Conservation (phyloP, 495 filamentous ascomycete species). For the Hypoxylon crocopeplum region DNA sequence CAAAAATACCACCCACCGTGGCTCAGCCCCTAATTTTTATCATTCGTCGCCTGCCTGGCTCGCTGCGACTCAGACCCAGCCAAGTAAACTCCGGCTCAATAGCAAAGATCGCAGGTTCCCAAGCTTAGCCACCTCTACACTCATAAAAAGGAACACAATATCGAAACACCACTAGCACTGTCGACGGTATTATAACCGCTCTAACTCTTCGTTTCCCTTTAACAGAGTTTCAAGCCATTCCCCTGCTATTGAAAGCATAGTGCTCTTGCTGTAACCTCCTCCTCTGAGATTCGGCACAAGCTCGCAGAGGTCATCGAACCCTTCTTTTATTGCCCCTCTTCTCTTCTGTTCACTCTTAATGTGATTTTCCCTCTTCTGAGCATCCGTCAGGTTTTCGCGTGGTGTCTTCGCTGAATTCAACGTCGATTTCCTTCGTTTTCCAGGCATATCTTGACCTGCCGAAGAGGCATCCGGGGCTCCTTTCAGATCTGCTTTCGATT, state of each 20-base stretch:
- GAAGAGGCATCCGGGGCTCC: constrained; percentile 26
- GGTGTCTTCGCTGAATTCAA: constrained; percentile 51
- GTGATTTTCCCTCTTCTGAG: constrained; percentile 86
- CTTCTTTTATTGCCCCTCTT: constrained; percentile 76
- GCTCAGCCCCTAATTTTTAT: constrained; percentile 17
- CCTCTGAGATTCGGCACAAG: constrained; percentile 74
- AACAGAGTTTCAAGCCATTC: constrained; percentile 78
- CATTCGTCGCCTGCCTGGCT: constrained; percentile 20
- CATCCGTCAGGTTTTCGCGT: constrained; percentile 80
- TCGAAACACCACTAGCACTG: constrained; percentile 45
- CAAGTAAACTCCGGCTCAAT: constrained; percentile 31
- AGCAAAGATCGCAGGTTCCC: constrained; percentile 16
- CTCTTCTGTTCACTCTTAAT: constrained; percentile 89
- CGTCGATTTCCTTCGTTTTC: constrained; percentile 39
- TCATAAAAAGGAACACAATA: constrained; percentile 9
- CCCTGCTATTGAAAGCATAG: constrained; percentile 72
- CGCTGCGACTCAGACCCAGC: constrained; percentile 25
- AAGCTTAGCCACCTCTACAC: neutral
- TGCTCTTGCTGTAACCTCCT: constrained; percentile 79
- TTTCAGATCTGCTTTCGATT: constrained; percentile 42
- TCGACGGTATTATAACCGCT: constrained; percentile 39
- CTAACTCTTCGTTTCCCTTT: constrained; percentile 66
- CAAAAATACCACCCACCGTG: constrained; percentile 14
- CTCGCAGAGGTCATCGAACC: constrained; percentile 73
- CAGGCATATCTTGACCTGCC: constrained; percentile 34